Percentiles rank a stretch among this genome's conserved stretches.
phyloP scores from a whole-genome alignment of 2,329 filamentous ascomycete genomes.

The Sporothrix protearum region DNA sequence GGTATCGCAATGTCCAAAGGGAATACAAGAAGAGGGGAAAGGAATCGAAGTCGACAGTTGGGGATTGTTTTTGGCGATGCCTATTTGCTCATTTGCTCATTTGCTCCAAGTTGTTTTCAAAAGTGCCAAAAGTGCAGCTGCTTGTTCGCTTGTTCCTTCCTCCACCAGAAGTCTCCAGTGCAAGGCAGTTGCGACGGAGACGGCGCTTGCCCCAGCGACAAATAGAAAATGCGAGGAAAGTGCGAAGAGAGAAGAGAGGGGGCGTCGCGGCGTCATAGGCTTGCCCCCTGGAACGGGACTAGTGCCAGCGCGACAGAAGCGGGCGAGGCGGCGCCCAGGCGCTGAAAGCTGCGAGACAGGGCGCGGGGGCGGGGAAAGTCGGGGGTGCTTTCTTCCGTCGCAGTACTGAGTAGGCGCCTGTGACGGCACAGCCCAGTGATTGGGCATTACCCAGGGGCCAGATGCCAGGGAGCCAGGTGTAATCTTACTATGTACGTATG shows the following conservation, averaged over 20 bases:
- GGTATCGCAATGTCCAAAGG: neutral
- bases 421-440: neutral
- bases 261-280: conserved; percentile 1
- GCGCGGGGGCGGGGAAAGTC: conserved; percentile 6
- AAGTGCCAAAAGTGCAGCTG: neutral
- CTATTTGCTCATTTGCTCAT: neutral
- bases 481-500: neutral
- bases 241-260: too few relatives aligned
- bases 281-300: conserved; percentile 1
- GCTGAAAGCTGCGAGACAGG: neutral
- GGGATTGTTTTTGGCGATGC: neutral
- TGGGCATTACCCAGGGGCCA: neutral
- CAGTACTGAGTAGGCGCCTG: neutral
- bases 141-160: neutral
- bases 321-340: neutral
- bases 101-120: neutral
- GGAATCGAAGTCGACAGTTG: neutral
- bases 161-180: neutral
- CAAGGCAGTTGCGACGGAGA: conserved; percentile 7
- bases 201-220: neutral
- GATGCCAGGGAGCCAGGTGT: neutral
- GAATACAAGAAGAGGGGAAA: neutral
- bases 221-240: neutral
- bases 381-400: neutral
- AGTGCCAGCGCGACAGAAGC: neutral